Evolutionary conservation across 108 stramenopile genomes (phyloP), one percentile per base, ranked within the genome.

Genomic region (Parietichytrium sp.): DNA sequence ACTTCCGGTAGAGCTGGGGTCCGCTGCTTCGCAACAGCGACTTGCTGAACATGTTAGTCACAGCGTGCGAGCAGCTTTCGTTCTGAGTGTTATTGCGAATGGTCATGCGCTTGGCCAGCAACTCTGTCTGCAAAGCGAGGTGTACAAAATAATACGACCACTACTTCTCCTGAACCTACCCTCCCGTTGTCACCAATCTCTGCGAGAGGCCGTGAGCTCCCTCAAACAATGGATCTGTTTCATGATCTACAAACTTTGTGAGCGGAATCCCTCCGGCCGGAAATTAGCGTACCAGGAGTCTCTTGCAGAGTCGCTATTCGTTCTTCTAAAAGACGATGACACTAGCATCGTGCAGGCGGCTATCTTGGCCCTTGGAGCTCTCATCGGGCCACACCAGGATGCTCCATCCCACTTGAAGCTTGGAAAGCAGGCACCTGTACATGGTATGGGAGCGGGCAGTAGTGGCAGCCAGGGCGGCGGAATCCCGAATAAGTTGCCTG

Each of bases 11-110:
- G 36, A 33, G 36, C n/a, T n/a, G n/a, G n/a, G 13, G 6, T 10
- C 13, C 33, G 33, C 61, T 25, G 38, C 23, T 25, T 42, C 42
- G 33, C 18, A 38, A 42, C 36, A 15, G 6, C 45, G 6, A 27
- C 61, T 72, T 10, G 61, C 61, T 6, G 38, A 72, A 27, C 36
- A 2, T 33, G 20, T 72, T 20, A 42, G 61, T 20, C 61, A 72
- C 61, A 72, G 61, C 25, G n/a, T 33, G 25, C 61, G 61, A 36
- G 61, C 61, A 42, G 61, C 61, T n/a, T 72, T 72, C 20, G 61
- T 72, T 47, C 33, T 72, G 0, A 72, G 61, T 25, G 61, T 27
- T 27, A 72, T 72, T 7, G 38, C 45, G 38, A 42, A 72, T 27
- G 61, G 20, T 6, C 61, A 72, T 27, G 38, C 61, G 29, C 38